A percentile compares a stretch with the other conserved stretches of the same genome.
Conservation (phyloP, 768 basidiomycete genomes). For the Trametes villosa region DNA sequence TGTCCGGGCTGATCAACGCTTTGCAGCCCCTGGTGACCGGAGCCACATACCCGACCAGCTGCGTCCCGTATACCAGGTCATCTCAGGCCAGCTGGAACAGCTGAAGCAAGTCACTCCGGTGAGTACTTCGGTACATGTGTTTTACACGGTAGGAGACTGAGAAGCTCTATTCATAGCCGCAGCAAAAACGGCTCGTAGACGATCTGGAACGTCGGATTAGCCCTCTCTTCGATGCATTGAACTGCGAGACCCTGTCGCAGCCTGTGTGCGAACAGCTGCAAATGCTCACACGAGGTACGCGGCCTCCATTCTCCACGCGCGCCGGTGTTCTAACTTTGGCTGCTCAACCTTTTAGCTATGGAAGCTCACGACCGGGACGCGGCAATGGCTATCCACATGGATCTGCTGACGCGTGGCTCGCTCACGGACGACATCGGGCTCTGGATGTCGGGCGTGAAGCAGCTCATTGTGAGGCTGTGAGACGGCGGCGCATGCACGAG, state of each 20-base stretch:
- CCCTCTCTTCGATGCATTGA: constrained; percentile 88
- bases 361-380: constrained; percentile 73
- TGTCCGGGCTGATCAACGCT: constrained; percentile 19
- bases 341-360: constrained; percentile 63
- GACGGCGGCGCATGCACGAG: neutral
- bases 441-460: constrained; percentile 91
- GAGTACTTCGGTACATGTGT: constrained; percentile 34
- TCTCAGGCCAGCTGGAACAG: constrained; percentile 64
- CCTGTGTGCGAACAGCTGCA: constrained; percentile 72
- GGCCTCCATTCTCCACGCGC: neutral
- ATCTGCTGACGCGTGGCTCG: constrained; percentile 78
- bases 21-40: constrained; percentile 83
- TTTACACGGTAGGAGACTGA: neutral
- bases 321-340: neutral
- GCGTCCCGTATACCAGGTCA: constrained; percentile 65
- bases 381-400: constrained; percentile 84
- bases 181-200: constrained; percentile 83
- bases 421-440: constrained; percentile 82
- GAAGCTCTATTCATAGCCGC: constrained; percentile 50
- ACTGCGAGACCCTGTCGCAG: constrained; percentile 81
- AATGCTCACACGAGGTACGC: constrained; percentile 74
- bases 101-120: constrained; percentile 81
- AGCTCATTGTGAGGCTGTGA: constrained; percentile 75
- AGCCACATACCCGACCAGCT: constrained; percentile 84
- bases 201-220: constrained; percentile 88